Evolutionary conservation across 2,329 filamentous ascomycete species (phyloP), one percentile per base, ranked within the genome.

Genomic region (Calonectria naviculata): DNA sequence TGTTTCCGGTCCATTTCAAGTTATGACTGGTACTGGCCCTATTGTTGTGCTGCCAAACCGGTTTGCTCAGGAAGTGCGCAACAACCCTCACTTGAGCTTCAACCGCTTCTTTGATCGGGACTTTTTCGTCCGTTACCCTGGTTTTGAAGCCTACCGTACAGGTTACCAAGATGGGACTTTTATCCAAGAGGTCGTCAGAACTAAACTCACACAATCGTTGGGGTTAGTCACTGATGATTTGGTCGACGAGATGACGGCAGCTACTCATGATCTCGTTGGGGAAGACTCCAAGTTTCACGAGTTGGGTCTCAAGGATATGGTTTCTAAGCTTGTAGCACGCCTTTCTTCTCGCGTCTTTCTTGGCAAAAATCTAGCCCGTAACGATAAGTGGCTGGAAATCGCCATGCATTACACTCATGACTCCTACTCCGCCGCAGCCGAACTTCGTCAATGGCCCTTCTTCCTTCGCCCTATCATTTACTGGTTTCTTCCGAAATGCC

Each of bases 291-390:
- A 38, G 13, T 58, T 68, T 41, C 34, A 54, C 26, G 34, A 65
- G 10, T 34, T 65, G 21, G n/a, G 24, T 24, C 34, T 31, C 34
- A 56, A 65, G 36, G 12, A 38, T 10, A 54, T 31, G 21, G 47
- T 56, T 21, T 65, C 61, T 9, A 21, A 29, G 10, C 24, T 65
- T 7, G 82, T 90, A 12, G 85, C 87, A 19, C 85, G 87, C 10
- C 73, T 89, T 13, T 88, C 87, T 0, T 86, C 87, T 1, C 81
- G 86, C 6, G 83, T 88, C 4, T 89, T 89, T 70, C 77, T 89
- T 2, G 87, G 87, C 4, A 73, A 78, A 5, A 78, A 81, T 5
- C 74, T 88, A 15, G 87, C 85, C 76, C 85, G 85, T 7, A 82
- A 89, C 73, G 76, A 83, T 34, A 78, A 82, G 41, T 89, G 87